Conservation (phyloP, 2,329 filamentous ascomycete species). For the Diaporthe velutina region DNA sequence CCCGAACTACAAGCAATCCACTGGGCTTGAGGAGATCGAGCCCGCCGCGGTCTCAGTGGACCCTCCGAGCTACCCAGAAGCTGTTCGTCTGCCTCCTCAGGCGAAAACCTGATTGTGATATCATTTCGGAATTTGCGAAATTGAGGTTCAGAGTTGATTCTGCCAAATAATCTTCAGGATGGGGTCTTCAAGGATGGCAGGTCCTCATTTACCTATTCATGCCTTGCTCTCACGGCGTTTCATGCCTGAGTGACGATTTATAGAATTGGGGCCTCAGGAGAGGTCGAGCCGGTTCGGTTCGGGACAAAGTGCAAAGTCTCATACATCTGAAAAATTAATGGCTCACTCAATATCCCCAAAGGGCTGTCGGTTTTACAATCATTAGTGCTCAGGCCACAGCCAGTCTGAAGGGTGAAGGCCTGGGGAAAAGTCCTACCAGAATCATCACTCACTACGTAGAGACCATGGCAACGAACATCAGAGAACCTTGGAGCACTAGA, state of each 20-base stretch:
- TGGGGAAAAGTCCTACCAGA: background rate
- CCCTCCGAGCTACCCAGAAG: background rate
- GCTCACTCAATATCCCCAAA: too few species aligned
- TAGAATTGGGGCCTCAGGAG: too few species aligned
- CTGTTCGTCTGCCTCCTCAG: background rate
- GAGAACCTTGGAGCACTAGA: background rate
- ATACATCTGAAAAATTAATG: too few species aligned
- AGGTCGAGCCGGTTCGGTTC: too few species aligned
- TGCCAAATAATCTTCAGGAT: too few species aligned
- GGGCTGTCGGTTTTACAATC: too few species aligned
- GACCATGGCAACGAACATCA: background rate
- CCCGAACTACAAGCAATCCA: background rate
- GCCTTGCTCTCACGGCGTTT: too few species aligned
- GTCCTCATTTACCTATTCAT: background rate
- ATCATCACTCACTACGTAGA: background rate
- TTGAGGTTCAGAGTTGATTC: background rate
- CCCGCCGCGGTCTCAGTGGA: background rate
- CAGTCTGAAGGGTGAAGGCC: too few species aligned
- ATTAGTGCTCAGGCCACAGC: too few species aligned
- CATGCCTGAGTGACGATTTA: background rate
- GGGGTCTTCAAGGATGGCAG: background rate
- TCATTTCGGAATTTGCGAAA: background rate
- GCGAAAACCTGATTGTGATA: background rate
- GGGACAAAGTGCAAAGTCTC: too few species aligned
- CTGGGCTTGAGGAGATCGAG: conserved; percentile 11